Evolutionary conservation across 2,329 filamentous ascomycete species (phyloP), one percentile per base, ranked within the genome.

Genomic region (Trichoderma arundinaceum): DNA sequence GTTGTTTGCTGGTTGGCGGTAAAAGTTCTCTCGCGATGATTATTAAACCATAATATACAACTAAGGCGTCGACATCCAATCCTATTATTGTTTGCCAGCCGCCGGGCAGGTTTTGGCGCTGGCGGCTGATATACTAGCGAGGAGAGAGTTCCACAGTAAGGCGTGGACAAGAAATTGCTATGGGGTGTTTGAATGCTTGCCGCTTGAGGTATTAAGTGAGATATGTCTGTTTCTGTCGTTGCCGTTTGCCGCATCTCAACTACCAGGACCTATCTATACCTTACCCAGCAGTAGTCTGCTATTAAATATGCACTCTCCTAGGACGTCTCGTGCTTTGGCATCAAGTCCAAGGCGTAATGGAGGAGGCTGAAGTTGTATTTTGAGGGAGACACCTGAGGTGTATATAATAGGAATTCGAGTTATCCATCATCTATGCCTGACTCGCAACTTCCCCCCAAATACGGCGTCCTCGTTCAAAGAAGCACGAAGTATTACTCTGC

Each of bases 1-100:
- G n/a, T 22, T 44, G 38, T 32, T 12, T n/a, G 19, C 48, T 44
- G 48, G 38, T 53, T 62, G 59, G 59, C 22, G 38, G 39, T 44
- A 22, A 53, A 62, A 32, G 59, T 53, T 53, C 49, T 33, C 15
- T 35, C 9, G 3, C 10, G 7, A 28, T 46, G 41, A 19, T 33
- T 41, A 19, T 38, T 19, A 17, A 17, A 13, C 8, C 22, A 8
- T 9, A 33, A 8, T 7, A 35, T 7, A 17, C 33, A 15, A 19
- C 22, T 28, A 28, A 28, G 22, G 22, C 22, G 22, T 28, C 22
- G 22, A 13, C 22, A 12, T 12, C 35, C 9, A 35, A 44, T 33
- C 9, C 19, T 43, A 17, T 49, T 38, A 6, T 8, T 28, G 6
- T 33, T 32, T 49, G 13, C 19, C 19, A 60, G 33, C 33, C 15